A percentile compares a stretch with the other conserved stretches of the same genome.
These are phyloP conservation scores for Cutaneotrichosporon mucoides DNA, from an alignment of 1,284 basidiomycete genomes.

Conservation along the genomic window DNA sequence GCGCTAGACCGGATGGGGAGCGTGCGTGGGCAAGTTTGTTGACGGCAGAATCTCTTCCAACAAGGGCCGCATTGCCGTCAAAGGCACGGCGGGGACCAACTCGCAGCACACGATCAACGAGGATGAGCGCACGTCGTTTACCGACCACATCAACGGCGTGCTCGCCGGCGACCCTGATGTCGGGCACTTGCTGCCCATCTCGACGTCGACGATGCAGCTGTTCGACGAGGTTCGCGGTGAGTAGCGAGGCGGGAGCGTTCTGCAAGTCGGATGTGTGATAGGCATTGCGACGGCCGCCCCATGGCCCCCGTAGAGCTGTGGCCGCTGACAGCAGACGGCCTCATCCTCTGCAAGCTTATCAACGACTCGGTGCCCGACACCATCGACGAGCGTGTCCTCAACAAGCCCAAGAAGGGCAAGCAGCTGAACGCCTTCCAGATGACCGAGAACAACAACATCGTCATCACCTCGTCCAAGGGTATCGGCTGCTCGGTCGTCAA, in stretches of 20 bases:
- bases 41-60: conserved; percentile 59
- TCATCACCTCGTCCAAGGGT: conserved; percentile 95
- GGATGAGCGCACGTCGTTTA: conserved; percentile 93
- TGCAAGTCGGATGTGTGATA: neutral
- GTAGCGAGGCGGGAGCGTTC: conserved; percentile 9
- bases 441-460: conserved; percentile 99
- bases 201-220: conserved; percentile 97
- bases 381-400: conserved; percentile 96
- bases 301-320: too few relatives aligned
- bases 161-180: conserved; percentile 87
- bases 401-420: conserved; percentile 65
- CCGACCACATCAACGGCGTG: conserved; percentile 89
- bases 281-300: too few relatives aligned
- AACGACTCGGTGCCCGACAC: conserved; percentile 99
- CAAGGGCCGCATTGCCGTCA: conserved; percentile 85
- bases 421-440: conserved; percentile 94
- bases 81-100: conserved; percentile 85
- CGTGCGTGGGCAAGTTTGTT: too few relatives aligned
- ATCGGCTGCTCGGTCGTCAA: conserved; percentile 99
- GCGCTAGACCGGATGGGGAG: too few relatives aligned
- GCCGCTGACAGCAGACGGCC: conserved; percentile 61
- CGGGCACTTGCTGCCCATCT: conserved; percentile 78
- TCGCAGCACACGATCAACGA: conserved; percentile 98
- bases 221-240: conserved; percentile 85
- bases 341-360: conserved; percentile 96